Base-by-base conservation (phyloP, 805 yeast genomes). In the Myxozyma melibiosi region DNA sequence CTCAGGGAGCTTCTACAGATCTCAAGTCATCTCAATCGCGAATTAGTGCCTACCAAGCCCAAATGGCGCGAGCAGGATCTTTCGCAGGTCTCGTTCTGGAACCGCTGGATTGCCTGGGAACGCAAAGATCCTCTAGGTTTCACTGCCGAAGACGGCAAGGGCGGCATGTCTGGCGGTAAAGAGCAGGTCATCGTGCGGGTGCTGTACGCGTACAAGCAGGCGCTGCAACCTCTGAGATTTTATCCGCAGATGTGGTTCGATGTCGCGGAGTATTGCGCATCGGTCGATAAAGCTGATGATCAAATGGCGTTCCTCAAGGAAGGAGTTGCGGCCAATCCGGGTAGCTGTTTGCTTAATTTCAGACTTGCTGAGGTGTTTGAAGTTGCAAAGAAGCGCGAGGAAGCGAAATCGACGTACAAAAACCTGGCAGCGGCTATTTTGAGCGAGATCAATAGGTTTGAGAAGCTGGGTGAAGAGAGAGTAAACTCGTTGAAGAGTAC, bases 31-130 rank as follows among this genome's bases (percentile, higher is more conserved):
- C 67, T 88, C 8, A 74, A 74, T 53, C 65, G 70, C 4, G 66
- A 64, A 6, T 48, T 63, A 35, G 60, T 64, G n/a, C 67, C 70
- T 2, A 24, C 30, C 11, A 22, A 42, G 30, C 63, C 64, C 4
- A 45, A 44, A 28, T 62, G 64, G 70, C 39, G 77, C 38, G 65
- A 45, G 4, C 25, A 38, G 5, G 61, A 71, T 65, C 34, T 42
- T 9, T 44, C 54, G 4, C 86, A 88, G 68, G 65, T 85, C 20
- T 70, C 70, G 1, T 70, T 76, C 22, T 90, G 96, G 94, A 72
- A 77, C 43, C 73, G 76, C 14, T 89, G 97, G 96, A 79, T 90
- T 33, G 78, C 78, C 7, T 87, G 94, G 83, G 98, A 94, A 67
- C 79, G 78, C 63, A 74, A 76, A 42, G 91, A 94, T 70, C 85